These are phyloP conservation scores for Septoria linicola DNA, from an alignment of 2,329 filamentous ascomycete genomes.

Conservation along the genomic window DNA sequence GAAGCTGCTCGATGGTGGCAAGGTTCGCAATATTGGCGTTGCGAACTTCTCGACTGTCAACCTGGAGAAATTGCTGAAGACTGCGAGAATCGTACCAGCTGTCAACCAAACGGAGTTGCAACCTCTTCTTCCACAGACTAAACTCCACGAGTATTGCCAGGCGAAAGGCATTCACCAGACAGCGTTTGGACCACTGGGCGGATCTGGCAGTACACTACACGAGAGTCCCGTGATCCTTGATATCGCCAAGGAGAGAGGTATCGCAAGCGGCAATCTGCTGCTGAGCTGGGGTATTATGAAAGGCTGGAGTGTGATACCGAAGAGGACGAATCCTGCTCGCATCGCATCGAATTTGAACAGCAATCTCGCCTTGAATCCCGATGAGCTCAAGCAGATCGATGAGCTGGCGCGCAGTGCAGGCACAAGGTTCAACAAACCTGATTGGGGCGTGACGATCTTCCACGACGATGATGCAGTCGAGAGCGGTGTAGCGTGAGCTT, in stretches of 20 bases:
- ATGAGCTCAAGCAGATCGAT: conserved; percentile 26
- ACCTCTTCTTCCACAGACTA: conserved; percentile 18
- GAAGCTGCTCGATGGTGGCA: conserved; percentile 52
- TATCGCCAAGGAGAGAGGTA: conserved; percentile 17
- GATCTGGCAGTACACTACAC: conserved; percentile 17
- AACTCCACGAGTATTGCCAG: conserved; percentile 15
- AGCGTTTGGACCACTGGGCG: conserved; percentile 20
- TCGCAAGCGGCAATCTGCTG: conserved; percentile 36
- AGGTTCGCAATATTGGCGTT: conserved; percentile 50
- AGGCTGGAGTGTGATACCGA: conserved; percentile 40
- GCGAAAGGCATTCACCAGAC: conserved; percentile 22
- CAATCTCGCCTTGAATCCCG: conserved; percentile 16
- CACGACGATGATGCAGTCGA: conserved; percentile 38
- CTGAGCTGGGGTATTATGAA: conserved; percentile 40
- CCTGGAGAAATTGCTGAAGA: conserved; percentile 40
- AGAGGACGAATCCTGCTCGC: conserved; percentile 31
- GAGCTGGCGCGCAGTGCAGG: conserved; percentile 39
- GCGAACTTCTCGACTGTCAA: conserved; percentile 50
- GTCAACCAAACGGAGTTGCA: conserved; percentile 25
- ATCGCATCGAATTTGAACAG: conserved; percentile 21
- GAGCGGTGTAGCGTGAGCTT: no score
- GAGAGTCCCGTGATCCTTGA: conserved; percentile 13
- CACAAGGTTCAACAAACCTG: conserved; percentile 47
- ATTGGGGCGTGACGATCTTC: conserved; percentile 49
- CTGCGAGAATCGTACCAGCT: conserved; percentile 19